A percentile compares a stretch with the other conserved stretches of the same genome.
These are phyloP conservation scores for Cucurbita argyrosperma DNA, from an alignment of 306 rosid genomes.

Conservation along the genomic window DNA sequence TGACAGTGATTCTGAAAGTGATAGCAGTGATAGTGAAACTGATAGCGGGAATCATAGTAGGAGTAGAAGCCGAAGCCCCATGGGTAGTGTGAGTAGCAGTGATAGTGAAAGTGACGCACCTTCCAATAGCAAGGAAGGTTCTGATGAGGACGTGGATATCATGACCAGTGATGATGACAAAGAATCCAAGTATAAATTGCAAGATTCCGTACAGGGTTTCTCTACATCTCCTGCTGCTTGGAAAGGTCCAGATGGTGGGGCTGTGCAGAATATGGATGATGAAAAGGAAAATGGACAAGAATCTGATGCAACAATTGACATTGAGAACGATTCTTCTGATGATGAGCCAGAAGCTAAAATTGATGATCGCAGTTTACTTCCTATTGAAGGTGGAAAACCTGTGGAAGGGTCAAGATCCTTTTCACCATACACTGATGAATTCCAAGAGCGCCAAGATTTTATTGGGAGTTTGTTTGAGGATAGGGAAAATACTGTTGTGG, in stretches of 20 bases:
- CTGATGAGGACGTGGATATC: constrained; percentile 93
- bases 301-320: constrained; percentile 49
- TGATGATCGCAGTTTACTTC: constrained; percentile 12
- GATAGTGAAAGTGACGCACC: constrained; percentile 92
- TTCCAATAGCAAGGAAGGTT: constrained; percentile 75
- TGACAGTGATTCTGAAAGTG: constrained; percentile 81
- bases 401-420: constrained; percentile 24
- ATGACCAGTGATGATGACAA: constrained; percentile 97
- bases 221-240: constrained; percentile 28
- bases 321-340: constrained; percentile 48
- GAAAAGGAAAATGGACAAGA: constrained; percentile 59
- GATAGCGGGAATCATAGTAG: constrained; percentile 82
- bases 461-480: constrained; percentile 63
- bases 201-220: constrained; percentile 32
- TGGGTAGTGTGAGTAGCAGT: constrained; percentile 65
- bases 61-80: constrained; percentile 67
- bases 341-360: constrained; percentile 35
- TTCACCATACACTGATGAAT: constrained; percentile 40
- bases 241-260: constrained; percentile 40
- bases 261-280: constrained; percentile 32
- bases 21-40: constrained; percentile 77
- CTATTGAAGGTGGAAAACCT: constrained; percentile 17
- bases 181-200: constrained; percentile 45
- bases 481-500: constrained; percentile 34
- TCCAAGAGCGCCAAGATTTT: constrained; percentile 41